phyloP scores from a whole-genome alignment of 192 early-diverging fungal genomes.

The Coemansia sp. region DNA sequence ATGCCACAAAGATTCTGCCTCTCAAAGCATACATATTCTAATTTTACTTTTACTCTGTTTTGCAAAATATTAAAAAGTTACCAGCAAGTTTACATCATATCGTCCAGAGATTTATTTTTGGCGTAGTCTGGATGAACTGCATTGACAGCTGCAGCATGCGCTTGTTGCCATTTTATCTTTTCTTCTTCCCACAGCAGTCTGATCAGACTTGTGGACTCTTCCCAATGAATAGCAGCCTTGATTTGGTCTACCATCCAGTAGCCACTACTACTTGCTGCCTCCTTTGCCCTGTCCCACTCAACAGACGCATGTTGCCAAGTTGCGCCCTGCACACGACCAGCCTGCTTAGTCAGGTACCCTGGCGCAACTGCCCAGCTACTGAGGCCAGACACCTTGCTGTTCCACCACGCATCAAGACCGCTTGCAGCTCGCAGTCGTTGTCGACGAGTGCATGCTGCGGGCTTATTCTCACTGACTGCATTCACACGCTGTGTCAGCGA shows the following conservation, averaged over 20 bases:
- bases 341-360: slow-evolving; percentile 14
- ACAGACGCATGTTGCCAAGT: neutral
- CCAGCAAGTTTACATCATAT: neutral
- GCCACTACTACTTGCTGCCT: neutral
- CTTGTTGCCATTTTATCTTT: slow-evolving; percentile 33
- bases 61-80: neutral
- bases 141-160: slow-evolving; percentile 29
- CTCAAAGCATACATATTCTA: neutral
- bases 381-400: slow-evolving; percentile 15
- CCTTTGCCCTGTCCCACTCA: slow-evolving; percentile 18
- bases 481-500: slow-evolving; percentile 27
- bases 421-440: neutral
- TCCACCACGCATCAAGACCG: slow-evolving; percentile 34
- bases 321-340: slow-evolving; percentile 3
- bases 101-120: neutral
- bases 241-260: slow-evolving; percentile 4
- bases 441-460: neutral
- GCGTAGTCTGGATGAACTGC: slow-evolving; percentile 31
- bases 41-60: neutral
- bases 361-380: slow-evolving; percentile 23
- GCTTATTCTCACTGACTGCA: slow-evolving; percentile 3
- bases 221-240: slow-evolving; percentile 20
- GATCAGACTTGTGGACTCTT: neutral
- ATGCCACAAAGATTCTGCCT: neutral
- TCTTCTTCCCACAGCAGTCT: slow-evolving; percentile 15